Conservation (phyloP, 306 rosid genomes). For the Vigna radiata region DNA sequence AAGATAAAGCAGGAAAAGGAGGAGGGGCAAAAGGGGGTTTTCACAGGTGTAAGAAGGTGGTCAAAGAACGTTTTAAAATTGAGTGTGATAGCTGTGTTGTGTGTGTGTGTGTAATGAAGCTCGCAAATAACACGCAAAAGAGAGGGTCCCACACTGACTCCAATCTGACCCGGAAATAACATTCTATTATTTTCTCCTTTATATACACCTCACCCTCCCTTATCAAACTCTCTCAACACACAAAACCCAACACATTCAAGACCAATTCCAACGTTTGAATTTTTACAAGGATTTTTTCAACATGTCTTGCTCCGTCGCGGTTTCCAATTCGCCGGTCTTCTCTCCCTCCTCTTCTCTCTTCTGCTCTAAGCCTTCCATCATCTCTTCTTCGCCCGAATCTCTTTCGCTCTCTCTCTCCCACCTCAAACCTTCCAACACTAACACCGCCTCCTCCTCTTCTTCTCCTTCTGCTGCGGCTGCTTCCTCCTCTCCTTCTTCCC, state of each 20-base stretch:
- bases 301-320: slow-evolving; percentile 86
- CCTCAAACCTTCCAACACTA: slow-evolving; percentile 47
- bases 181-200: neutral
- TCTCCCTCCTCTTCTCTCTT: slow-evolving; percentile 74
- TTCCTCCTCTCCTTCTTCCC: slow-evolving; percentile 76
- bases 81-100: slow-evolving; percentile 33
- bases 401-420: slow-evolving; percentile 55
- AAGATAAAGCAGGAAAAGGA: neutral
- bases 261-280: slow-evolving; percentile 36
- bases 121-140: slow-evolving; percentile 46
- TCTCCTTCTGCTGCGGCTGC: slow-evolving; percentile 52
- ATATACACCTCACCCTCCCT: slow-evolving; percentile 15
- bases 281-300: neutral
- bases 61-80: slow-evolving; percentile 40
- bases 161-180: neutral
- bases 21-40: slow-evolving; percentile 24
- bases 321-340: slow-evolving; percentile 81
- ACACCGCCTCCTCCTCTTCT: slow-evolving; percentile 51
- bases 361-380: slow-evolving; percentile 58
- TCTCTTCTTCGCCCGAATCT: slow-evolving; percentile 62
- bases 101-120: neutral
- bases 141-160: slow-evolving; percentile 40
- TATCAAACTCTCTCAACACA: neutral
- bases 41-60: neutral
- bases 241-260: neutral